Percentiles rank a stretch among this genome's conserved stretches.
These are phyloP conservation scores for Cryptosporidium xiaoi DNA, from an alignment of 169 alveolate species.

Conservation along the genomic window DNA sequence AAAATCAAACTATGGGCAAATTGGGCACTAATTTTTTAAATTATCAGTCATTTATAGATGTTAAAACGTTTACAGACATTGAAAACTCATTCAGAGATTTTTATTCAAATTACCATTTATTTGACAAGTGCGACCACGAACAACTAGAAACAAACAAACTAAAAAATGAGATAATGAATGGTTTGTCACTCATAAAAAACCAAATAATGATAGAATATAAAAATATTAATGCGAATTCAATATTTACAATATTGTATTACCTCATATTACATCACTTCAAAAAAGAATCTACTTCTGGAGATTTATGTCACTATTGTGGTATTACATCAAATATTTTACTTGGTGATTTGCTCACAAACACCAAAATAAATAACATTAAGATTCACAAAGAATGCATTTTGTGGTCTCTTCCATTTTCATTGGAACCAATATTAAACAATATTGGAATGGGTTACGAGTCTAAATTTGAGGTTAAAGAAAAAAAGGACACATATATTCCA, in stretches of 20 bases:
- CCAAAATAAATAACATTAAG: not conserved
- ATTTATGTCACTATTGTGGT: conserved; percentile 29
- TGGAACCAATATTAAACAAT: conserved; percentile 58
- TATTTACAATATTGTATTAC: conserved; percentile 23
- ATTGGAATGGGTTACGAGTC: conserved; percentile 70
- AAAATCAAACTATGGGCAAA: not conserved
- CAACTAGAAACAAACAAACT: not conserved
- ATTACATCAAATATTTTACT: conserved; percentile 10
- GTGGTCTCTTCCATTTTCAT: conserved; percentile 66
- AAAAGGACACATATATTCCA: conserved; percentile 4
- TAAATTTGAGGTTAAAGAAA: conserved; percentile 34
- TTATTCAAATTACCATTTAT: not conserved
- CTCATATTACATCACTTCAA: not conserved
- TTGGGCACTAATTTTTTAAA: not conserved
- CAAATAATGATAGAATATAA: conserved; percentile 16
- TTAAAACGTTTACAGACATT: conserved; percentile 18
- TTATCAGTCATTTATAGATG: conserved; percentile 40
- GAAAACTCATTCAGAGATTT: conserved; percentile 18
- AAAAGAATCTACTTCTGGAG: not conserved
- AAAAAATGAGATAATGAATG: conserved; percentile 27
- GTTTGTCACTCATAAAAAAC: conserved; percentile 14
- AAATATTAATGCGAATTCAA: not conserved
- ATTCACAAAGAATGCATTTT: conserved; percentile 65
- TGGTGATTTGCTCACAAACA: conserved; percentile 6
- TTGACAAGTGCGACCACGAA: not conserved